These are phyloP conservation scores for Cladosporium sp. DNA, from an alignment of 2,329 filamentous ascomycete species.

Conservation along the genomic window DNA sequence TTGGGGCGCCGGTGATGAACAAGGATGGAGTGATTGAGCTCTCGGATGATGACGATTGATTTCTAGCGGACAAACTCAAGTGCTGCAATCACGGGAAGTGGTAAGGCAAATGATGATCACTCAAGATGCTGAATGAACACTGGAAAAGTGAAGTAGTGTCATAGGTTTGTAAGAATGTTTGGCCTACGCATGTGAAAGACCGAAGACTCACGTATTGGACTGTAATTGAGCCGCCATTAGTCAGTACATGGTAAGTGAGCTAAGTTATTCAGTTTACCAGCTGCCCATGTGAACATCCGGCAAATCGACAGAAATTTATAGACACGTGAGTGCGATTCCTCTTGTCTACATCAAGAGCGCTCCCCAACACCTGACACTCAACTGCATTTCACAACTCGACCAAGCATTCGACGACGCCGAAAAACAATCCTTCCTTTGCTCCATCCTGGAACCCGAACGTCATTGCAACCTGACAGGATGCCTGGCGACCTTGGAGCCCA, in stretches of 20 bases:
- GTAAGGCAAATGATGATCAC: not conserved
- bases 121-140: not conserved
- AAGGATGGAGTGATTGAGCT: conserved; percentile 5
- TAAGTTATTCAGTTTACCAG: not conserved
- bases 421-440: not conserved
- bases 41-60: not conserved
- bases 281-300: not conserved
- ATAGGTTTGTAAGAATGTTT: not conserved
- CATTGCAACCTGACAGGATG: not conserved
- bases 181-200: not conserved
- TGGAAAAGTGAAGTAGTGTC: not conserved
- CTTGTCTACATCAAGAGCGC: not conserved
- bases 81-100: not conserved
- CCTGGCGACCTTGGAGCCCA: not conserved
- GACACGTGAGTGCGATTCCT: not conserved
- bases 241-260: not conserved
- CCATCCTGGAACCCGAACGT: not conserved
- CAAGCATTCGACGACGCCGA: not conserved
- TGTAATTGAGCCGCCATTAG: not conserved
- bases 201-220: not conserved
- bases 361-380: not conserved
- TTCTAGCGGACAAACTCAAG: not conserved
- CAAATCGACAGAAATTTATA: not conserved
- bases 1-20: not conserved
- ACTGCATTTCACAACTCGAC: not conserved